phyloP scores from a whole-genome alignment of 257 asterid genomes.

The Henckelia pumila region DNA sequence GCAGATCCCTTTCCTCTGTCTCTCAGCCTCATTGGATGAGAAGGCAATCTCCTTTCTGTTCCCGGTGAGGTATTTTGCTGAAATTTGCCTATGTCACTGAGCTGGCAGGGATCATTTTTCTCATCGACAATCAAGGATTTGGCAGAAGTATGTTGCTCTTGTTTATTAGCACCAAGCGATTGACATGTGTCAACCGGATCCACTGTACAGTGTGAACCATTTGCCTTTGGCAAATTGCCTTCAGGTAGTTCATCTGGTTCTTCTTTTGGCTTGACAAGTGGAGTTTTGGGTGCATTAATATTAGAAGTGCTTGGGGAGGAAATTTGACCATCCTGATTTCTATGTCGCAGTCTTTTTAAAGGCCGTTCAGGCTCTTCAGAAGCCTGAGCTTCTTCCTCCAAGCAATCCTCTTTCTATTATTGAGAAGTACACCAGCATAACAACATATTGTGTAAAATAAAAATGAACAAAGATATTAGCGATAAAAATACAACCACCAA shows the following conservation, averaged over 20 bases:
- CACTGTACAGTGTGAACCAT: conserved; percentile 12
- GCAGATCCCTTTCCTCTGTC: conserved; percentile 26
- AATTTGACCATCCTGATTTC: conserved; percentile 45
- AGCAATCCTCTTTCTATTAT: conserved; percentile 30
- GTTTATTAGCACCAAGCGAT: conserved; percentile 24
- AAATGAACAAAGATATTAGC: neutral
- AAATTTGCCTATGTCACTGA: conserved; percentile 4
- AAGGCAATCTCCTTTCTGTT: conserved; percentile 21
- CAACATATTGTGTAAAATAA: neutral
- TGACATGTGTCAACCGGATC: conserved; percentile 17
- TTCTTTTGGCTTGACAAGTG: conserved; percentile 36
- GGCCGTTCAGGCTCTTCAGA: conserved; percentile 53
- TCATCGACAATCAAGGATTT: conserved; percentile 18
- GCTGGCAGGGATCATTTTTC: conserved; percentile 21
- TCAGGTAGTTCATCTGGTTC: conserved; percentile 38
- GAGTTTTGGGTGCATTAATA: conserved; percentile 20
- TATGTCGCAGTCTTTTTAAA: conserved; percentile 55
- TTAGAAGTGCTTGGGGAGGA: conserved; percentile 21
- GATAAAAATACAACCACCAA: neutral
- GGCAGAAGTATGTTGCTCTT: conserved; percentile 28
- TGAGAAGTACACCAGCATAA: conserved; percentile 21
- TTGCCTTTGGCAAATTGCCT: conserved; percentile 15
- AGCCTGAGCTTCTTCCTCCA: conserved; percentile 49
- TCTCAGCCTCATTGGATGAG: conserved; percentile 28
- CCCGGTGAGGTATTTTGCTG: conserved; percentile 23